Evolutionary conservation across 352 stramenopile species (phyloP).

Genomic region (Aphanomyces stellatus): DNA sequence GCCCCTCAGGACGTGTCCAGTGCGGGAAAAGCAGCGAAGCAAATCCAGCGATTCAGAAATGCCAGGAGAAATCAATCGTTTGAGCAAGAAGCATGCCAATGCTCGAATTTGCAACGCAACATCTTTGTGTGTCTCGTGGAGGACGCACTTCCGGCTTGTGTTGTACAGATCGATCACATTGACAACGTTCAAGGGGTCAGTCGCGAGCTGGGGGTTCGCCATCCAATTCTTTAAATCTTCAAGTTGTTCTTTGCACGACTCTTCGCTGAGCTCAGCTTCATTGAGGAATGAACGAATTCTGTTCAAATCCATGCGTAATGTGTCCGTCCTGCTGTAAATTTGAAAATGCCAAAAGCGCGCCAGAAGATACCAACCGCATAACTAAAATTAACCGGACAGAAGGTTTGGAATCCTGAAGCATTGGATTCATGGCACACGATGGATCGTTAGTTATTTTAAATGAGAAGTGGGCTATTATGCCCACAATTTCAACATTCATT

Average conservation of each 20-base stretch:
- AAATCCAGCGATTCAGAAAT: neutral
- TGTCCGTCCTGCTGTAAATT: neutral
- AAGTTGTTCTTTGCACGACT: neutral
- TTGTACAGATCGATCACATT: conserved; percentile 13
- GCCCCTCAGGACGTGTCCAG: neutral
- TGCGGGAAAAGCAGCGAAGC: neutral
- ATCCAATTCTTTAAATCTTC: neutral
- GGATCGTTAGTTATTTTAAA: too few relatives aligned
- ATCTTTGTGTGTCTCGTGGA: neutral
- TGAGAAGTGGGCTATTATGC: too few relatives aligned
- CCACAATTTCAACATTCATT: too few relatives aligned
- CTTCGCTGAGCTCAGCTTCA: neutral
- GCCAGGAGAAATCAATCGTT: neutral
- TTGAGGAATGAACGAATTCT: neutral
- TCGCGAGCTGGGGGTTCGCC: neutral
- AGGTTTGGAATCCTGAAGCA: too few relatives aligned
- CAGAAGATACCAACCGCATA: too few relatives aligned
- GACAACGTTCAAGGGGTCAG: neutral
- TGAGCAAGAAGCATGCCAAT: neutral
- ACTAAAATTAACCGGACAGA: neutral
- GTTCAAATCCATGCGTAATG: neutral
- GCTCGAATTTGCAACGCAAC: neutral
- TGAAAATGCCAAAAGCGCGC: neutral
- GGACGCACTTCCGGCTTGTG: neutral
- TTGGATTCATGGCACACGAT: too few relatives aligned